phyloP scores from a whole-genome alignment of 2,329 filamentous ascomycete genomes.

The Cryphonectria radicalis region DNA sequence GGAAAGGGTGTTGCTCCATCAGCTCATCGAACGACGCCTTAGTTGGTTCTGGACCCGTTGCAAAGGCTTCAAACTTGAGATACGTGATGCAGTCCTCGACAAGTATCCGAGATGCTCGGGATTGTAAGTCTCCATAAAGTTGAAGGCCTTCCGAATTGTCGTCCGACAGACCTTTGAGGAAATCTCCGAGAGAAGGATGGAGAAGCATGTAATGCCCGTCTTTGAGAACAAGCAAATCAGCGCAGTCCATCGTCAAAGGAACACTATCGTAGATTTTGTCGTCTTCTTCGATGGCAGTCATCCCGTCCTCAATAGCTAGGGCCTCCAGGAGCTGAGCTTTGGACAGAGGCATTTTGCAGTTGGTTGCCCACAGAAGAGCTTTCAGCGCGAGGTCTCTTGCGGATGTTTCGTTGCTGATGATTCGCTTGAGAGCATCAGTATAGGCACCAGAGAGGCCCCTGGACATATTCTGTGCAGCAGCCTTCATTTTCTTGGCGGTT shows the following conservation, averaged over 20 bases:
- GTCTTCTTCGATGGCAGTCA: conserved; percentile 8
- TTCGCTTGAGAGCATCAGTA: neutral
- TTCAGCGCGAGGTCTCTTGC: neutral
- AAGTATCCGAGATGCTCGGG: neutral
- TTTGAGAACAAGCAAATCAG: conserved; percentile 12
- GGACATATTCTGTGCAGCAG: neutral
- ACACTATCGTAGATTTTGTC: conserved; percentile 1
- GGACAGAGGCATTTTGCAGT: conserved; percentile 2
- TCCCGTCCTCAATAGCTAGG: conserved; percentile 4
- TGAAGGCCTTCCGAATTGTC: neutral
- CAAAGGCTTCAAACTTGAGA: neutral
- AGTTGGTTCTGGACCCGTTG: neutral
- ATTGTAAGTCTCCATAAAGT: neutral
- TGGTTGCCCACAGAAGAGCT: neutral
- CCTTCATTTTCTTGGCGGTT: conserved; percentile 16
- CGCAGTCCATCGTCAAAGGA: conserved; percentile 11
- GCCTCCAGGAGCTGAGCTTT: conserved; percentile 11
- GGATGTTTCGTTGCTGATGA: neutral
- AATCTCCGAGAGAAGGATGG: conserved; percentile 14
- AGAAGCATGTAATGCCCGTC: conserved; percentile 13
- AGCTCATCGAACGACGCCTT: neutral
- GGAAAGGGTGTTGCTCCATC: neutral
- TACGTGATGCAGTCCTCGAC: neutral
- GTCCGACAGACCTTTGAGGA: neutral
- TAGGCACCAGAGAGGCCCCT: neutral